Conservation (phyloP, 2,329 filamentous ascomycete species). For the Aspergillus novoparasiticus region DNA sequence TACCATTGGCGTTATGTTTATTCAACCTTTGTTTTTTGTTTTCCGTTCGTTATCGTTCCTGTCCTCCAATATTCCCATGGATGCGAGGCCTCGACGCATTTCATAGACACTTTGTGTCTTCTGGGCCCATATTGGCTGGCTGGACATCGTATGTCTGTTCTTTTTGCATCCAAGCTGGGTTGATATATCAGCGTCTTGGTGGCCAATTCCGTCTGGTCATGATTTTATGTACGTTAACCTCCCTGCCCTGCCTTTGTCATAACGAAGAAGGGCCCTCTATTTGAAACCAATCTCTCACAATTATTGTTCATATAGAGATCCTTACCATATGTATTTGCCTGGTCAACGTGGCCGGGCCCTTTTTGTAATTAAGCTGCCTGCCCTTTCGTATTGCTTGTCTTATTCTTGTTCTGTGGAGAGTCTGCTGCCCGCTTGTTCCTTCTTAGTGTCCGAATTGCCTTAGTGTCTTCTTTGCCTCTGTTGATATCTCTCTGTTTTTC, state of each 20-base stretch:
- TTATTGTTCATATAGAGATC: conserved; percentile 46
- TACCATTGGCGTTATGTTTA: conserved; percentile 40
- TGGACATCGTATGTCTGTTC: conserved; percentile 33
- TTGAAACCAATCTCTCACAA: conserved; percentile 51
- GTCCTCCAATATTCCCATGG: conserved; percentile 10
- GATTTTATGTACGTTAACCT: conserved; percentile 55
- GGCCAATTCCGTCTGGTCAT: conserved; percentile 38
- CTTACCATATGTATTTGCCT: conserved; percentile 32
- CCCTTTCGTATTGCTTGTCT: conserved; percentile 32
- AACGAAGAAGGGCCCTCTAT: conserved; percentile 44
- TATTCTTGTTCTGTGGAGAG: conserved; percentile 16
- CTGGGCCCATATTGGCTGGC: conserved; percentile 31
- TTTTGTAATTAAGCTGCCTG: conserved; percentile 40
- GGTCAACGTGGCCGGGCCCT: conserved; percentile 24
- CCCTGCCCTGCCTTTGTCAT: conserved; percentile 46
- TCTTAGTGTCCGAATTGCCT: background rate
- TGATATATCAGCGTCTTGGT: conserved; percentile 39
- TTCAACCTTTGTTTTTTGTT: conserved; percentile 21
- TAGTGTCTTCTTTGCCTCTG: conserved; percentile 8
- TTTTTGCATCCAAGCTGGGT: conserved; percentile 43
- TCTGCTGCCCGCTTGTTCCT: conserved; percentile 19
- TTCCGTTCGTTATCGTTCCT: conserved; percentile 16
- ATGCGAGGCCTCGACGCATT: conserved; percentile 37
- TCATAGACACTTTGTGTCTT: conserved; percentile 39
- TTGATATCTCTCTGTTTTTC: background rate